Evolutionary conservation across 2,329 filamentous ascomycete species (phyloP).

Genomic region (Endothia cerciana): DNA sequence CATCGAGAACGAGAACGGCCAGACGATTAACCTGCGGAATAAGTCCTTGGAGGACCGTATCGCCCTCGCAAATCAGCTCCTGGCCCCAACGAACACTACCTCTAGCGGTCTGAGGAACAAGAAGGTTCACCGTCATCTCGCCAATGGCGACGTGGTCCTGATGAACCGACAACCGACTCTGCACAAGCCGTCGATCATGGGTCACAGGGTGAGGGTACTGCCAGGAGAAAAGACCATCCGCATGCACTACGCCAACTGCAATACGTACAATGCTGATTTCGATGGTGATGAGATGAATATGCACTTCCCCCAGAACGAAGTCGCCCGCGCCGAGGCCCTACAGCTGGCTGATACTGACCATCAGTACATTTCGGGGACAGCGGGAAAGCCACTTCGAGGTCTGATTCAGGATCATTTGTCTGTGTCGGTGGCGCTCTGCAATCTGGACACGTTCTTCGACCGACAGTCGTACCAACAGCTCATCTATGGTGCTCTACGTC

Average conservation of each 20-base stretch:
- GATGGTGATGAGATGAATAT: slow-evolving; percentile 99
- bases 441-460: slow-evolving; percentile 87
- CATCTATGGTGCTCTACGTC: slow-evolving; percentile 86
- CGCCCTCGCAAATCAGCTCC: slow-evolving; percentile 88
- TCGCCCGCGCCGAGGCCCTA: slow-evolving; percentile 89
- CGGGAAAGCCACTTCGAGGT: slow-evolving; percentile 90
- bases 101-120: slow-evolving; percentile 82
- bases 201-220: slow-evolving; percentile 87
- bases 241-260: slow-evolving; percentile 99
- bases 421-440: slow-evolving; percentile 88
- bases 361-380: slow-evolving; percentile 92
- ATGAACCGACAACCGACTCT: slow-evolving; percentile 99
- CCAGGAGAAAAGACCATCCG: slow-evolving; percentile 96
- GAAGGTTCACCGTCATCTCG: slow-evolving; percentile 94
- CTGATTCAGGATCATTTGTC: slow-evolving; percentile 98
- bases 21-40: slow-evolving; percentile 82
- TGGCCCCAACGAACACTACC: slow-evolving; percentile 78
- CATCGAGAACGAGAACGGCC: slow-evolving; percentile 94
- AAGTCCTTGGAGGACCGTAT: slow-evolving; percentile 88
- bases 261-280: slow-evolving; percentile 99
- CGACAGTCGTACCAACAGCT: slow-evolving; percentile 89
- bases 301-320: slow-evolving; percentile 98
- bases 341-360: slow-evolving; percentile 96
- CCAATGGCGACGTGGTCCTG: slow-evolving; percentile 93
- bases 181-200: slow-evolving; percentile 99